A percentile compares a stretch with the other conserved stretches of the same genome.
Conservation (phyloP, 192 early-diverging fungal genomes). For the Oehlia diaphana region DNA sequence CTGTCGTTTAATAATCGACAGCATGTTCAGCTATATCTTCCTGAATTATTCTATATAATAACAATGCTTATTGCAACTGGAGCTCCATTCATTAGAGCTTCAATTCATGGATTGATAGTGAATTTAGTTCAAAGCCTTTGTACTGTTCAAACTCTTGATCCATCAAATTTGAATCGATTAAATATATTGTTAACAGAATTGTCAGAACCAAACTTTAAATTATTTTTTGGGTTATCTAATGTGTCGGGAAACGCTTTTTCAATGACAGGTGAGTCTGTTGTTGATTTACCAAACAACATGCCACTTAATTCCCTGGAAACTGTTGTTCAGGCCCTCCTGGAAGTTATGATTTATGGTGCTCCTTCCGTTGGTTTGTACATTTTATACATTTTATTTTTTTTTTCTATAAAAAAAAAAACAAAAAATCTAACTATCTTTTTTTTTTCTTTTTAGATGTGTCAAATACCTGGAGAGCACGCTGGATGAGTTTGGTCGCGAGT, state of each 20-base stretch:
- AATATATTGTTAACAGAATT: constrained; percentile 70
- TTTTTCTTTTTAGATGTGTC: constrained; percentile 57
- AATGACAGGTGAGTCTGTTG: constrained; percentile 53
- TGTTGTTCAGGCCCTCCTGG: constrained; percentile 62
- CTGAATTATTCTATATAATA: constrained; percentile 85
- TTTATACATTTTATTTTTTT: not conserved
- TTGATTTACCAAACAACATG: constrained; percentile 50
- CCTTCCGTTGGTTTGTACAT: constrained; percentile 56
- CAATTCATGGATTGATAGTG: constrained; percentile 88
- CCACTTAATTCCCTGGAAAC: constrained; percentile 51
- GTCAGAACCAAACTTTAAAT: constrained; percentile 75
- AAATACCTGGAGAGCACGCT: constrained; percentile 82
- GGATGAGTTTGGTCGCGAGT: constrained; percentile 89
- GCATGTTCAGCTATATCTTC: constrained; percentile 72
- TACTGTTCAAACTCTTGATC: constrained; percentile 58
- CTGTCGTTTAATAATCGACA: constrained; percentile 82
- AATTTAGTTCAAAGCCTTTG: constrained; percentile 86
- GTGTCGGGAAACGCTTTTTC: constrained; percentile 69
- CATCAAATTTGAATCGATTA: constrained; percentile 54
- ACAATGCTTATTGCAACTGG: constrained; percentile 84
- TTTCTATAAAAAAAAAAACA: too few relatives aligned
- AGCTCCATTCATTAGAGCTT: constrained; percentile 76
- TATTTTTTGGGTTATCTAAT: constrained; percentile 73
- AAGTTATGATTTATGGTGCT: constrained; percentile 65
- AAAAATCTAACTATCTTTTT: too few relatives aligned